Evolutionary conservation across 768 basidiomycete species (phyloP).

Genomic region (Agrocybe pediades): DNA sequence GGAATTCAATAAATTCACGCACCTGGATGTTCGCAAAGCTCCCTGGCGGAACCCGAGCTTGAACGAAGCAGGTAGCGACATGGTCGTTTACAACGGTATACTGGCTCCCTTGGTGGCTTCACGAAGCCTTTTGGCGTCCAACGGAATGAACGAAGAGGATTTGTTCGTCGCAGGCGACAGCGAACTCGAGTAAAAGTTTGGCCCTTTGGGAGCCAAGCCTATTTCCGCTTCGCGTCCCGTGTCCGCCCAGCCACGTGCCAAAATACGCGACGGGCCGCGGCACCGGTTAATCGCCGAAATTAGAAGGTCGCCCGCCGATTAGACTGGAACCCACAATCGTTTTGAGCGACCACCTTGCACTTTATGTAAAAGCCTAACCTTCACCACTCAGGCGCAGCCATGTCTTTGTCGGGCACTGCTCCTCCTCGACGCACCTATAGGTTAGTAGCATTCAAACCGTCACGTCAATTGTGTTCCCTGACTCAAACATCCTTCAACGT

Average conservation of each 20-base stretch:
- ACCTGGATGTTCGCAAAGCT: conserved; percentile 9
- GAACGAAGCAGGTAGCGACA: conserved; percentile 9
- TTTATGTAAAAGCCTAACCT: background rate
- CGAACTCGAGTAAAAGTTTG: background rate
- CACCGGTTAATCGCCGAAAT: background rate
- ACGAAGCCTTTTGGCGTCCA: background rate
- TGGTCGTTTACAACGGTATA: background rate
- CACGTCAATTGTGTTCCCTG: background rate
- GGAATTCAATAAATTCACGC: background rate
- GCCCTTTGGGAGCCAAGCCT: background rate
- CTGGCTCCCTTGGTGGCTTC: background rate
- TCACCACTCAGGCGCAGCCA: background rate
- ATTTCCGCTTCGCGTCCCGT: background rate
- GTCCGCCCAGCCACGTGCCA: background rate
- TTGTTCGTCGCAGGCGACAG: conserved; percentile 1
- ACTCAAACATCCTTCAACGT: too few species aligned
- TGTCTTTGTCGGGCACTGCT: background rate
- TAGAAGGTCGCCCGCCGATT: too few species aligned
- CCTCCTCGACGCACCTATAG: conserved; percentile 10
- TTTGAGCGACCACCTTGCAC: background rate
- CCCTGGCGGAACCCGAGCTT: conserved; percentile 8
- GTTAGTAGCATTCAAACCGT: background rate
- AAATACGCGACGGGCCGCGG: background rate
- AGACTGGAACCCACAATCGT: too few species aligned
- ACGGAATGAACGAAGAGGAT: background rate